phyloP scores from a whole-genome alignment of 164 flowering plant genomes.

The Vitis amurensis region DNA sequence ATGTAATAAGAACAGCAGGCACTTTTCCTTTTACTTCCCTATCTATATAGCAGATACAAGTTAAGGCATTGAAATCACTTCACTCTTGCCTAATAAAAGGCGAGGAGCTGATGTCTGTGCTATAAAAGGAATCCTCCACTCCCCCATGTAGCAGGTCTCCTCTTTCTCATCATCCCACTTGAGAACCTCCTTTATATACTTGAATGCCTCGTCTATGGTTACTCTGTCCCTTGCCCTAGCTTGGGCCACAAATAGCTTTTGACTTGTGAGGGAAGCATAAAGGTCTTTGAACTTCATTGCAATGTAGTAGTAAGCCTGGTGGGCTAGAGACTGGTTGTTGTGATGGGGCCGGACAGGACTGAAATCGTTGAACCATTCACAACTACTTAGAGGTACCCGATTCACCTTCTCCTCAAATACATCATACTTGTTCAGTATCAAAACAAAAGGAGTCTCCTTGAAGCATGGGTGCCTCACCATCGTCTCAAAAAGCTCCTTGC shows the following conservation, averaged over 20 bases:
- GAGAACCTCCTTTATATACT: constrained; percentile 83
- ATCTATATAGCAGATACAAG: constrained; percentile 4
- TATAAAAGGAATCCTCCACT: constrained; percentile 83
- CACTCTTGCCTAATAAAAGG: constrained; percentile 63
- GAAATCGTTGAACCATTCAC: constrained; percentile 93
- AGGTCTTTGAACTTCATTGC: constrained; percentile 98
- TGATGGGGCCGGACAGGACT: constrained; percentile 66
- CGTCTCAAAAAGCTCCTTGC: constrained; percentile 83
- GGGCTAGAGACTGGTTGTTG: constrained; percentile 73
- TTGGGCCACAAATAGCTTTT: constrained; percentile 91
- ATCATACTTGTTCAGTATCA: constrained; percentile 89
- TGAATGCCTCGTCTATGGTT: constrained; percentile 86
- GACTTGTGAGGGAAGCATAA: constrained; percentile 65
- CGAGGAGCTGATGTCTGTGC: constrained; percentile 88
- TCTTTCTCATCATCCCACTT: constrained; percentile 98
- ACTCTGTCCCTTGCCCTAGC: constrained; percentile 72
- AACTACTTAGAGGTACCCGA: constrained; percentile 51
- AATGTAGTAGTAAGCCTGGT: constrained; percentile 85
- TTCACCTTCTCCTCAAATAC: constrained; percentile 86
- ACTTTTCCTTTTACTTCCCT: not conserved
- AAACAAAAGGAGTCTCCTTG: constrained; percentile 77
- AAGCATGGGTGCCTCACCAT: constrained; percentile 88
- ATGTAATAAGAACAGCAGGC: not conserved
- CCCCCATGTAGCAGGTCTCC: constrained; percentile 52
- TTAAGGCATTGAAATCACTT: not conserved